Conservation (phyloP, 1,284 basidiomycete genomes). For the Leucoagaricus sp. region DNA sequence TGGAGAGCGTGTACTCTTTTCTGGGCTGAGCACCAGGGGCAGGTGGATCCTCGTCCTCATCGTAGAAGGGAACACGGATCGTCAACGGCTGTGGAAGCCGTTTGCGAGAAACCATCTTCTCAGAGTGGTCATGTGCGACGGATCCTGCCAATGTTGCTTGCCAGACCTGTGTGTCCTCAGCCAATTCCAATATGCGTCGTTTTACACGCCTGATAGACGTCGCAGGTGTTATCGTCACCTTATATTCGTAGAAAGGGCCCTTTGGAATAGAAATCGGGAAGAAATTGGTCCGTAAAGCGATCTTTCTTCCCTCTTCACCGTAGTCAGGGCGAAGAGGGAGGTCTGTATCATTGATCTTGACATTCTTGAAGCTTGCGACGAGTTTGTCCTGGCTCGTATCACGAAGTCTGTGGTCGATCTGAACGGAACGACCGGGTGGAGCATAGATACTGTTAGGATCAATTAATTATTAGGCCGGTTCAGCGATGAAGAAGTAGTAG, state of each 20-base stretch:
- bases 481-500: slow-evolving; percentile 16
- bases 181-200: slow-evolving; percentile 70
- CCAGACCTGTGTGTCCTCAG: slow-evolving; percentile 64
- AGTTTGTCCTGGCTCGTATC: slow-evolving; percentile 60
- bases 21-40: slow-evolving; percentile 25
- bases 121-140: slow-evolving; percentile 71
- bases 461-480: slow-evolving; percentile 14
- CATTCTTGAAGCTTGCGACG: slow-evolving; percentile 46
- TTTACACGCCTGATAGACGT: slow-evolving; percentile 57
- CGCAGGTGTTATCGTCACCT: slow-evolving; percentile 59
- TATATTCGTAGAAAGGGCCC: slow-evolving; percentile 67
- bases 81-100: slow-evolving; percentile 58
- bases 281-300: slow-evolving; percentile 74
- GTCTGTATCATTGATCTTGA: slow-evolving; percentile 46
- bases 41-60: slow-evolving; percentile 61
- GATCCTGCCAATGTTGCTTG: slow-evolving; percentile 43
- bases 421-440: slow-evolving; percentile 46
- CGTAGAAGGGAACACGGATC: slow-evolving; percentile 59
- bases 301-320: slow-evolving; percentile 56
- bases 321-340: slow-evolving; percentile 70
- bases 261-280: slow-evolving; percentile 70
- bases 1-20: slow-evolving; percentile 63
- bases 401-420: slow-evolving; percentile 59
- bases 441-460: slow-evolving; percentile 46
- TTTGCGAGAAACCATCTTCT: slow-evolving; percentile 62